Conservation (phyloP, 73 alveolate species). For the Halteria grandinella region DNA sequence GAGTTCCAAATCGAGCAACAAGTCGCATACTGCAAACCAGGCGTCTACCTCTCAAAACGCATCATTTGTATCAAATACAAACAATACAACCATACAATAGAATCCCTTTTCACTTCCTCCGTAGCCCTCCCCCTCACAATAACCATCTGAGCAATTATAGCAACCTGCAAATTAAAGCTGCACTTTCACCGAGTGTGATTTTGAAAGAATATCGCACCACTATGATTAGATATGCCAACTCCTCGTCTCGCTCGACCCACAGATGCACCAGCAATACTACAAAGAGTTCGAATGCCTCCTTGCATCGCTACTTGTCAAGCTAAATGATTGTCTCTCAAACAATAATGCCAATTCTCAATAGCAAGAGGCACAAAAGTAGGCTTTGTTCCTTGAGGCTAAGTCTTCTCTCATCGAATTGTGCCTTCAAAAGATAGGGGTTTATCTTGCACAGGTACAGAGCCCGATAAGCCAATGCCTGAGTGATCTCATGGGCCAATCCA, state of each 20-base stretch:
- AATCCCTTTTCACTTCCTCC: no score
- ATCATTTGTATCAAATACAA: no score
- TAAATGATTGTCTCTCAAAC: not conserved
- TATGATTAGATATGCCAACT: constrained; percentile 7
- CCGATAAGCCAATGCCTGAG: not conserved
- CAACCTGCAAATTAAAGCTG: no score
- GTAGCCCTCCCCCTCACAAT: no score
- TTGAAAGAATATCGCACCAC: constrained; percentile 18
- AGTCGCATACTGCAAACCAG: no score
- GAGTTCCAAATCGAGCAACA: no score
- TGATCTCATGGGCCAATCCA: constrained; percentile 13
- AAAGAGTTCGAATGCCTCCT: constrained; percentile 3
- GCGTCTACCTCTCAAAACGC: no score
- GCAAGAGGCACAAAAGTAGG: no score
- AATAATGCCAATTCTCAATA: not conserved
- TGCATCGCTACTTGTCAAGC: not conserved
- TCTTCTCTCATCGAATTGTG: constrained; percentile 23
- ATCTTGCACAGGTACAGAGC: not conserved
- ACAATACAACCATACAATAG: no score
- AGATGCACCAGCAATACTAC: not conserved
- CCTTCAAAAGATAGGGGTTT: constrained; percentile 1
- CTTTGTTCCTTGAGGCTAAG: constrained; percentile 19
- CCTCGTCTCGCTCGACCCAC: not conserved
- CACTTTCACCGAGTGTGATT: not conserved
- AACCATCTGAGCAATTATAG: no score